Percentiles rank a stretch among this genome's conserved stretches.
Conservation (phyloP, 179 eudicot genomes). For the Beta macrorhiza region DNA sequence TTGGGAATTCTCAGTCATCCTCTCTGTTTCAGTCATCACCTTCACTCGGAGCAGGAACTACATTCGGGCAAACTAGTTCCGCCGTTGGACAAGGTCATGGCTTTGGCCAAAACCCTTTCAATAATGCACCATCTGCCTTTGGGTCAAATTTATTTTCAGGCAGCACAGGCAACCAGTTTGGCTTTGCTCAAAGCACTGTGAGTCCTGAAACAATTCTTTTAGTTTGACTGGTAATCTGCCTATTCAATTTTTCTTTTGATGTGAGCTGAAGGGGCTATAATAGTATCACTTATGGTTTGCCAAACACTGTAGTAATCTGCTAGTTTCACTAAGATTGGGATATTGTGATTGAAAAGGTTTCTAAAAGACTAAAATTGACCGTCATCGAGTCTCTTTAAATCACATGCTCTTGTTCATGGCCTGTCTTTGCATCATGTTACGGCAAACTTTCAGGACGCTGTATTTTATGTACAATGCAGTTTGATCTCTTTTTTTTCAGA, state of each 20-base stretch:
- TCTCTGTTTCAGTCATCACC: conserved; percentile 70
- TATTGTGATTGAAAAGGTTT: too few species aligned
- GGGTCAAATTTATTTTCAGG: conserved; percentile 61
- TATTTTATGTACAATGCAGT: too few species aligned
- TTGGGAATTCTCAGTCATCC: conserved; percentile 68
- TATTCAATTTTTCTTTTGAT: neutral
- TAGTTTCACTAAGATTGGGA: too few species aligned
- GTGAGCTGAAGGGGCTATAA: conserved; percentile 8
- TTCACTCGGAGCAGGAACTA: conserved; percentile 59
- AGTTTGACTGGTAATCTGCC: neutral
- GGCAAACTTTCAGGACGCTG: too few species aligned
- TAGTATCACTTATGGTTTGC: neutral
- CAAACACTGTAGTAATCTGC: too few species aligned
- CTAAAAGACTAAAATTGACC: too few species aligned
- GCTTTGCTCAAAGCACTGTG: conserved; percentile 73
- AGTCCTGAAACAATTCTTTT: conserved; percentile 28
- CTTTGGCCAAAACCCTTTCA: conserved; percentile 47
- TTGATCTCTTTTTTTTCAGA: too few species aligned
- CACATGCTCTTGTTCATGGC: neutral
- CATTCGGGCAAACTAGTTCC: conserved; percentile 60
- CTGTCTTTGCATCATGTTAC: neutral
- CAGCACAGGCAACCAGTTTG: conserved; percentile 43
- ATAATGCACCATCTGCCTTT: conserved; percentile 53
- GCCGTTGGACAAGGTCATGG: conserved; percentile 51
- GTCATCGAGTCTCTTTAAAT: too few species aligned